phyloP scores from a whole-genome alignment of 495 filamentous ascomycete genomes.

The Penicillium atrosanguineum region DNA sequence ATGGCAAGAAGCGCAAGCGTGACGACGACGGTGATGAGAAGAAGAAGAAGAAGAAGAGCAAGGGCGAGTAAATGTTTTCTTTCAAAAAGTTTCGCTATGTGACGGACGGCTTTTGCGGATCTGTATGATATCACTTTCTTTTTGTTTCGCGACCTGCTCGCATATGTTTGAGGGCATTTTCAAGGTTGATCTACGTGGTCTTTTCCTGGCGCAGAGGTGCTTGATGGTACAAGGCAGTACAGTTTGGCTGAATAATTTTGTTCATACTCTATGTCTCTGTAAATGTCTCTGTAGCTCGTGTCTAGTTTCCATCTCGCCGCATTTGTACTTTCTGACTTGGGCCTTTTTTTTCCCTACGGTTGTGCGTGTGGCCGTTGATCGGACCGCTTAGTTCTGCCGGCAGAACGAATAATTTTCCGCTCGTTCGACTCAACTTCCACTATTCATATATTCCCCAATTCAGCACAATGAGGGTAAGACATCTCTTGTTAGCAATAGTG shows the following conservation, averaged over 20 bases:
- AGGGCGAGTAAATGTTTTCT: conserved; percentile 40
- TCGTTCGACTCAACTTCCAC: neutral
- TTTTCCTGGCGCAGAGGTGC: conserved; percentile 31
- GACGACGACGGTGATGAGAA: conserved; percentile 48
- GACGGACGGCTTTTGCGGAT: conserved; percentile 34
- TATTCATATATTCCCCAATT: conserved; percentile 6
- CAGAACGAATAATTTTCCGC: conserved; percentile 29
- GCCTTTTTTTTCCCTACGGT: neutral
- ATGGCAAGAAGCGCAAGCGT: conserved; percentile 56
- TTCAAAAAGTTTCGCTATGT: conserved; percentile 33
- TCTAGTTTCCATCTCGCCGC: neutral
- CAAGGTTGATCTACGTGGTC: conserved; percentile 35
- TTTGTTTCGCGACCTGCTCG: conserved; percentile 32
- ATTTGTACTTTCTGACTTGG: neutral
- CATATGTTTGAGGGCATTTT: conserved; percentile 45
- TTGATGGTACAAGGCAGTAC: conserved; percentile 37
- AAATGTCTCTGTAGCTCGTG: neutral
- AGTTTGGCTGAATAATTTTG: conserved; percentile 34
- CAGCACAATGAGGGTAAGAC: conserved; percentile 33
- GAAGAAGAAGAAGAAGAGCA: conserved; percentile 62
- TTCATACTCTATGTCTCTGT: conserved; percentile 23
- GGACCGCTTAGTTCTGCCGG: conserved; percentile 19
- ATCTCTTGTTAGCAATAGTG: neutral
- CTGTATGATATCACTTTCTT: conserved; percentile 51
- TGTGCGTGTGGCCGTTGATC: conserved; percentile 1